Evolutionary conservation across 2,329 filamentous ascomycete genomes (phyloP), one percentile per base, ranked within the genome.

Genomic region (Bimuria novae-zelandiae): DNA sequence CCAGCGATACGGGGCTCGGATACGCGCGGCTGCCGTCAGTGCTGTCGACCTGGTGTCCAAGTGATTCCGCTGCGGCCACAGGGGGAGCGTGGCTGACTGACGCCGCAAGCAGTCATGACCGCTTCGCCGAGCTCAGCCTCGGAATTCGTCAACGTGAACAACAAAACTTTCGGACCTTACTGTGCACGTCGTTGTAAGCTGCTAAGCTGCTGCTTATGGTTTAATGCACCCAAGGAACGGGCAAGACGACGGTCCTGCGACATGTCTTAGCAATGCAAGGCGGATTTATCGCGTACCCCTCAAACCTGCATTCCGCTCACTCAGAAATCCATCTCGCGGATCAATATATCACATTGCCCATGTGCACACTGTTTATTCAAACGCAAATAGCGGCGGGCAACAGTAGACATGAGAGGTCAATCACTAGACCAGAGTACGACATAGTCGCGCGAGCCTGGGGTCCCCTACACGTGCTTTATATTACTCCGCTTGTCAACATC

Each of bases 91-190:
- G 30, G 37, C 41, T 54, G 44, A 47, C 39, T 41, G 21, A 41
- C 40, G 59, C 56, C 37, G 52, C 49, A 50, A 59, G 55, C 58
- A 60, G 53, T 55, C 51, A 52, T 51, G 54, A 59, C 19, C 21
- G 12, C 14, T 46, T 27, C 32, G 48, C 55, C 49, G 54, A 51
- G 55, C 65, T 68, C 65, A 62, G 65, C 65, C 66, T 61, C 62
- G 56, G 51, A 44, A 49, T n/a, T 5, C 37, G 29, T 53, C 40
- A 52, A 50, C 32, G 27, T 47, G 47, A 49, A 48, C 43, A 54
- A 21, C 23, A 14, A 25, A 37, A 32, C 14, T 16, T 39, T 8
- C 17, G 19, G 21, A 12, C n/a, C 29, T 22, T 37, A 29, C 33
- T 30, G 21, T 47, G 33, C 21, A n/a, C n/a, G n/a, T 14, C 22